Base-by-base conservation (phyloP, 176 grass and related monocot species). In the Aegilops speltoides region DNA sequence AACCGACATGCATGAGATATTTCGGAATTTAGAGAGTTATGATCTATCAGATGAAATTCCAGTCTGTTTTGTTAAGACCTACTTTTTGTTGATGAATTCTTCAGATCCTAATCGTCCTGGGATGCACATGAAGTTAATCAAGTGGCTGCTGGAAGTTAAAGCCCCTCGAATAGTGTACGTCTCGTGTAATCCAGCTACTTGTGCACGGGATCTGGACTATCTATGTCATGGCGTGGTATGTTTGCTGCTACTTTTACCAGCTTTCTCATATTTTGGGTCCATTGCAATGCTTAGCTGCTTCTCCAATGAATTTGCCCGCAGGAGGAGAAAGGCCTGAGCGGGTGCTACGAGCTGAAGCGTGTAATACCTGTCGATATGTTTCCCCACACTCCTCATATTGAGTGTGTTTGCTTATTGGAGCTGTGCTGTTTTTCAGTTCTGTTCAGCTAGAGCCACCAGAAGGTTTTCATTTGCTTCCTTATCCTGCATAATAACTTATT, bases 81-180 rank as follows among this genome's bases (percentile, higher is more conserved):
- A 78, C 57, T 80, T 81, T 56, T 25, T 25, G 62, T 64, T 24
- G 31, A 85, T 85, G 75, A 64, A 85, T 83, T 88, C 25, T 94
- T 79, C 97, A 99, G 97, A 99, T 96, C 94, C 97, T 67, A 96
- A 96, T 73, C 90, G 92, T 0, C 97, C 97, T 1, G 97, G 97
- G 38, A 94, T 99, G 97, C 97, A 96, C 78, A 92, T 94, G 92
- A 99, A 99, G 82, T 71, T 99, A 83, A 99, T 96, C 80, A 96
- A 90, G 87, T 96, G 95, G 93, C 80, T 99, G 31, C 69, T 99
- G 45, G 91, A 99, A 93, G 88, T 94, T 50, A 86, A 93, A 89
- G 92, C 87, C n/a, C 85, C 94, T 34, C 87, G 83, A 46, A 71
- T 99, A 77, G 88, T 99, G 37, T 99, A 99, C 8, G 83, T 96